Base-by-base conservation (phyloP, 441 rosid genomes). In the Arabidopsis hybrid region DNA sequence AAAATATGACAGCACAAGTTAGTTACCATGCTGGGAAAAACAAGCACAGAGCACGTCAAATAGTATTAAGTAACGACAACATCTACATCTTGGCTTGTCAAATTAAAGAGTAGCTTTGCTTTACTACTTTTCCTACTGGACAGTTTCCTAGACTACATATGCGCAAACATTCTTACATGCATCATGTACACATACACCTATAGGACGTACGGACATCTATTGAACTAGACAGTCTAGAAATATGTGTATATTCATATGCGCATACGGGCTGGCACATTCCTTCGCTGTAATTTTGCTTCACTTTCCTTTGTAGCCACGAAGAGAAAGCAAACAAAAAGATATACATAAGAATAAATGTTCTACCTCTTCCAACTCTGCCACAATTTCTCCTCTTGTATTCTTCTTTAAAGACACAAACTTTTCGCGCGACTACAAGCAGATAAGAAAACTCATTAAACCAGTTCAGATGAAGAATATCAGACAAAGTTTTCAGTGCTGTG, bases 281-380 rank as follows among this genome's bases (percentile, higher is more conserved):
- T 21, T 21, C 26, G 26, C 26, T 21, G 26, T 21, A 21, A 26
- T 7, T 9, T 36, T 60, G 21, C 26, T 45, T 16, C 51, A 36
- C 12, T 39, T 52, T 60, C 31, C 60, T 31, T 46, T 26, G 59
- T 21, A 61, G 57, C 17, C 39, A 26, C 32, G 31, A 65, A 17
- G 64, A 62, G 26, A 63, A 56, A 9, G 17, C 11, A 57, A 42
- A 29, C 2, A 34, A 64, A 49, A 32, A 39, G 47, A 66, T 51
- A 51, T 4, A 5, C 16, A 42, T 47, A 31, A 14, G 7, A 60
- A 51, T 38, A 51, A 73, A 55, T 47, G 60, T 29, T 56, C 52
- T 85, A 91, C 98, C 98, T 93, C 97, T 86, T 93, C 98, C 61
- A 89, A 83, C 79, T 86, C 95, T 26, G 91, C 89, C 82, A 93